Evolutionary conservation across 2,329 filamentous ascomycete genomes (phyloP).

Genomic region (Neoarthrinium moseri): DNA sequence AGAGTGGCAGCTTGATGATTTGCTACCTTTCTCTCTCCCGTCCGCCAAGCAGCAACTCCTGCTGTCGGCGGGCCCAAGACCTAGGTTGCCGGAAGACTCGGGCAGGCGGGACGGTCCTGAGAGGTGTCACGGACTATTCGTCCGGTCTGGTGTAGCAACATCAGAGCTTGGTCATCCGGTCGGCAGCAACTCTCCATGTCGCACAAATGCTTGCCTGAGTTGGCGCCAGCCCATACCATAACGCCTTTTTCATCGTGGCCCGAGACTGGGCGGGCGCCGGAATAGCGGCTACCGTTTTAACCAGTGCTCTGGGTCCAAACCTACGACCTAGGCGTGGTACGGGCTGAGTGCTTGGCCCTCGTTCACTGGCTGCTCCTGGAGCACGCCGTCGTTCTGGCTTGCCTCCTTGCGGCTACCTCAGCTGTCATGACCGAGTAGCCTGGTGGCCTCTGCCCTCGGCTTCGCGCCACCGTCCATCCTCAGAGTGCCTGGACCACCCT

Average conservation of each 20-base stretch:
- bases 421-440: conserved; percentile 7
- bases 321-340: not conserved
- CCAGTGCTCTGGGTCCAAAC: not conserved
- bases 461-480: not conserved
- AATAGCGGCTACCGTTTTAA: not conserved
- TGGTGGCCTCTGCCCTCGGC: not conserved
- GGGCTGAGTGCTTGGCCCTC: not conserved
- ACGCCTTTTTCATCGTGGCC: too few species aligned
- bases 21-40: too few species aligned
- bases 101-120: too few species aligned
- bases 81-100: too few species aligned
- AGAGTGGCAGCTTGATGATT: too few species aligned
- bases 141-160: too few species aligned
- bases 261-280: not conserved
- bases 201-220: too few species aligned
- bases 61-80: too few species aligned
- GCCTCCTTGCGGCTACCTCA: conserved; percentile 8
- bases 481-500: not conserved
- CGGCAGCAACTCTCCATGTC: too few species aligned
- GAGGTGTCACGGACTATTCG: too few species aligned
- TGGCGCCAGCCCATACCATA: not conserved
- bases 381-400: conserved; percentile 3
- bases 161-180: too few species aligned
- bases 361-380: not conserved
- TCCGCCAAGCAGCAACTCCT: too few species aligned